These are phyloP conservation scores for Paulownia fortunei DNA, from an alignment of 257 asterid species.

Conservation along the genomic window DNA sequence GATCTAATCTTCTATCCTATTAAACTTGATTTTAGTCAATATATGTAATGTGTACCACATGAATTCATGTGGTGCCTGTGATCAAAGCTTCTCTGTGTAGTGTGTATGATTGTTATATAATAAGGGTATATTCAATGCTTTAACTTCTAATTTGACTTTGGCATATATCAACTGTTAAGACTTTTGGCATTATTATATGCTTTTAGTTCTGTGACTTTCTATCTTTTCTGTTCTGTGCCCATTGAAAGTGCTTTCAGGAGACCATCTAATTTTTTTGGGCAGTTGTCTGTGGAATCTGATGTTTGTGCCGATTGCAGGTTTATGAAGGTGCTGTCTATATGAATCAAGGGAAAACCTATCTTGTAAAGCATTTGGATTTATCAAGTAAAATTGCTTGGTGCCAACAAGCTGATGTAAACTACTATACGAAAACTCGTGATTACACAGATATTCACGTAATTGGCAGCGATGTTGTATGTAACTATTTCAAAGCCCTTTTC, in stretches of 20 bases:
- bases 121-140: background rate
- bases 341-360: constrained; percentile 93
- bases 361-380: constrained; percentile 82
- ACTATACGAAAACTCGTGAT: constrained; percentile 91
- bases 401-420: constrained; percentile 81
- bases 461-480: constrained; percentile 76
- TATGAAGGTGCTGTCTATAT: constrained; percentile 96
- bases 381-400: constrained; percentile 90
- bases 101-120: background rate
- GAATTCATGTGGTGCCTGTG: background rate
- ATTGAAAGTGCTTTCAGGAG: constrained; percentile 27
- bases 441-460: constrained; percentile 80
- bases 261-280: constrained; percentile 21
- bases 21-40: background rate
- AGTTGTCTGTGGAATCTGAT: constrained; percentile 27
- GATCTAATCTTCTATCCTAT: background rate
- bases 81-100: background rate
- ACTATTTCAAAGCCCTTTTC: constrained; percentile 18
- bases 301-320: constrained; percentile 57
- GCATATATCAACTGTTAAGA: background rate
- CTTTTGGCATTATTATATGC: constrained; percentile 11
- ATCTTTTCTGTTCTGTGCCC: background rate
- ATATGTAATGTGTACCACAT: constrained; percentile 17
- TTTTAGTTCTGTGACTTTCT: background rate
- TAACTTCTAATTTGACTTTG: constrained; percentile 23